A percentile compares a stretch with the other conserved stretches of the same genome.
These are phyloP conservation scores for Boletus rubroflammeus DNA, from an alignment of 768 basidiomycete species.

Conservation along the genomic window DNA sequence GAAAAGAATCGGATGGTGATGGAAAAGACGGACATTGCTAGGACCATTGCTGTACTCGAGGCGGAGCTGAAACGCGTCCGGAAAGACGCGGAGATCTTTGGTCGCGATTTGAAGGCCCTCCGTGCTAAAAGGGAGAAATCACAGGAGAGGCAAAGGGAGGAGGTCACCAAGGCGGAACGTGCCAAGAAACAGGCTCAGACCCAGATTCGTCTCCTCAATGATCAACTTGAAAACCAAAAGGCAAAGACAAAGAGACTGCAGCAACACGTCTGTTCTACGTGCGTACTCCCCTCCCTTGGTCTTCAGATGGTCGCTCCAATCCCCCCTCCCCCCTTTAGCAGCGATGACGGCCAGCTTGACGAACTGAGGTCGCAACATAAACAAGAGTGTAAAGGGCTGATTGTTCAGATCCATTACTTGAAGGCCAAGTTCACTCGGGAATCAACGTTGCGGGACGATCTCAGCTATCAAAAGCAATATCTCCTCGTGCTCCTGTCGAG, in stretches of 20 bases:
- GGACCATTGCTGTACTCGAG: slow-evolving; percentile 65
- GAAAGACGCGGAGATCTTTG: slow-evolving; percentile 73
- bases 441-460: slow-evolving; percentile 66
- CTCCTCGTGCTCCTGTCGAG: slow-evolving; percentile 67
- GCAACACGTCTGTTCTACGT: slow-evolving; percentile 61
- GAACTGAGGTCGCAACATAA: slow-evolving; percentile 66
- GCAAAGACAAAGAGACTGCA: slow-evolving; percentile 38
- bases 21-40: slow-evolving; percentile 64
- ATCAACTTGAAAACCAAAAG: slow-evolving; percentile 57
- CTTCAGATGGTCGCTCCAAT: not conserved
- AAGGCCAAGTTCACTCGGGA: slow-evolving; percentile 91
- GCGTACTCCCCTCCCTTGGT: slow-evolving; percentile 26
- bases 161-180: slow-evolving; percentile 53
- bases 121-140: slow-evolving; percentile 64
- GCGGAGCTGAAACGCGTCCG: slow-evolving; percentile 72
- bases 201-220: slow-evolving; percentile 61
- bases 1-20: slow-evolving; percentile 59
- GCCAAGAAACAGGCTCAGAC: slow-evolving; percentile 64
- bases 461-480: slow-evolving; percentile 87
- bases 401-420: slow-evolving; percentile 87
- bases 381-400: slow-evolving; percentile 84
- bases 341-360: slow-evolving; percentile 53
- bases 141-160: slow-evolving; percentile 53
- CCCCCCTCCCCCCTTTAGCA: slow-evolving; percentile 18
- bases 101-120: slow-evolving; percentile 68